Conservation (phyloP, 2,329 filamentous ascomycete species). For the Fusarium lyarnte region DNA sequence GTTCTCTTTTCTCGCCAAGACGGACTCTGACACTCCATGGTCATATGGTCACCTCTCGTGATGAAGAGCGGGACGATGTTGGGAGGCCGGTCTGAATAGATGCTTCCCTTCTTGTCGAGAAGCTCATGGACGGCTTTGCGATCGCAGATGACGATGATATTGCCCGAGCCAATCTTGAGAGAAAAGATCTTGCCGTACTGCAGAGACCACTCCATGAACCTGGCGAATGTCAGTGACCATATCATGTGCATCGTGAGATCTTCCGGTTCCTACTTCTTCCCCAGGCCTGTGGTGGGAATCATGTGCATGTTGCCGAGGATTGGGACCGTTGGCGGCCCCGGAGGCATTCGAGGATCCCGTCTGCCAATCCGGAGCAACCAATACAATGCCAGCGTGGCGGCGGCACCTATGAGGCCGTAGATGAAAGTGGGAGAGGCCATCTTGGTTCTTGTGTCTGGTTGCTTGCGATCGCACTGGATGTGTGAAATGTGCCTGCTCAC, state of each 20-base stretch:
- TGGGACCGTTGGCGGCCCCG: background rate
- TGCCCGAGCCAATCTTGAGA: background rate
- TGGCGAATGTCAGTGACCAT: background rate
- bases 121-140: background rate
- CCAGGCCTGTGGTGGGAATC: background rate
- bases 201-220: background rate
- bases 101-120: background rate
- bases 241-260: too few relatives aligned
- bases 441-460: rapidly evolving
- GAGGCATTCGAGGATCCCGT: background rate
- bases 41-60: background rate
- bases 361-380: background rate
- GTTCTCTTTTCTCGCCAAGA: background rate
- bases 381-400: background rate
- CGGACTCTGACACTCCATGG: background rate
- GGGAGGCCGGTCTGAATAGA: background rate
- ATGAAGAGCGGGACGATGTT: background rate
- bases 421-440: background rate
- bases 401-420: background rate
- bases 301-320: background rate
- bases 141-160: background rate
- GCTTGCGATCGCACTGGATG: background rate
- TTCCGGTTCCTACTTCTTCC: background rate
- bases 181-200: background rate
- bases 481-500: background rate